Conservation (phyloP, 2,329 filamentous ascomycete genomes). For the Ophiostoma triangulosporum region DNA sequence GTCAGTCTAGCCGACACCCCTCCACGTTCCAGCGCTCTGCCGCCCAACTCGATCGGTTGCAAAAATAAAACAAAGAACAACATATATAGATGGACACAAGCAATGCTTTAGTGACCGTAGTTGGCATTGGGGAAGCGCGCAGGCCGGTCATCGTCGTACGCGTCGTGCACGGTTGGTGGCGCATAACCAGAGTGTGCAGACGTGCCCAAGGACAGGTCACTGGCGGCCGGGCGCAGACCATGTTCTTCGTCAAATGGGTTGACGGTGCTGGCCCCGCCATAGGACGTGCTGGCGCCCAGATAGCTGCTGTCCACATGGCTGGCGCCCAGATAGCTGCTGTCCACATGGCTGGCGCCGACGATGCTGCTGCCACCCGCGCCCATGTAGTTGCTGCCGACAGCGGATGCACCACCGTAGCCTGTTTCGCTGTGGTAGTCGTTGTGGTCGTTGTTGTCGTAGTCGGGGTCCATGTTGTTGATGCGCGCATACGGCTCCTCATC, state of each 20-base stretch:
- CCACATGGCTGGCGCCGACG: conserved; percentile 1
- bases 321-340: conserved; percentile 8
- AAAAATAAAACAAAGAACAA: background rate
- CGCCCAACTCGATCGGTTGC: background rate
- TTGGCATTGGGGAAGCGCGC: conserved; percentile 43
- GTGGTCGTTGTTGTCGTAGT: conserved; percentile 16
- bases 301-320: conserved; percentile 29
- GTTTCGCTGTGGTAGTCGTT: conserved; percentile 8
- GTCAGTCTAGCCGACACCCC: background rate
- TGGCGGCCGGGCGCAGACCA: conserved; percentile 14
- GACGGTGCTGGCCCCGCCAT: background rate
- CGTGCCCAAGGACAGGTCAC: conserved; percentile 10
- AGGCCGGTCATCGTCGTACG: conserved; percentile 32
- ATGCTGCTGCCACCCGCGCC: background rate
- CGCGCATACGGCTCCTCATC: conserved; percentile 53
- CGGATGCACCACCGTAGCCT: conserved; percentile 9
- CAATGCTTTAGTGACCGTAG: conserved; percentile 30
- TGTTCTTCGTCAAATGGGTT: conserved; percentile 34
- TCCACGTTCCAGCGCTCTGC: background rate
- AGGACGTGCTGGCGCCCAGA: conserved; percentile 2
- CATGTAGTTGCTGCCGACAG: background rate
- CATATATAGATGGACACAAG: background rate
- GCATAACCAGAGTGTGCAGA: conserved; percentile 22
- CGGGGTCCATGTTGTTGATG: conserved; percentile 40
- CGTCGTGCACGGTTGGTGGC: conserved; percentile 27